Percentiles rank a stretch among this genome's conserved stretches.
phyloP scores from a whole-genome alignment of 257 asterid genomes.

The Solanum sitiens region DNA sequence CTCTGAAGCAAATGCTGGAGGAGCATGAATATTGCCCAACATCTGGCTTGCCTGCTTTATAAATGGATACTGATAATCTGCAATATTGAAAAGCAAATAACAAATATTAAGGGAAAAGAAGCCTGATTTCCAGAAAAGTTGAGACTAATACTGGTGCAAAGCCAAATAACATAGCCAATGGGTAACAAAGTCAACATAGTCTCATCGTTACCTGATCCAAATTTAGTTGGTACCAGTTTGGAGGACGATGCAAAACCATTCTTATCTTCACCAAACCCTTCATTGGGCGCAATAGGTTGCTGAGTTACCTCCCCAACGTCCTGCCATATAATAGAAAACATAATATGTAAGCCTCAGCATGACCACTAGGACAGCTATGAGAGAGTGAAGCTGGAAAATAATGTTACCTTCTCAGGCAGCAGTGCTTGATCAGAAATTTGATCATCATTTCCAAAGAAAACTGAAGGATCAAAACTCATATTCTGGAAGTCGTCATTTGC shows the following conservation, averaged over 20 bases:
- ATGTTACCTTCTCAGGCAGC: constrained; percentile 30
- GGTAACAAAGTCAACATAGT: neutral
- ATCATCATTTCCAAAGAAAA: constrained; percentile 26
- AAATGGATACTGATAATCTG: constrained; percentile 58
- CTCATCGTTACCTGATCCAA: constrained; percentile 33
- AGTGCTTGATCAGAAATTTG: constrained; percentile 18
- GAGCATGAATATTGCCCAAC: constrained; percentile 78
- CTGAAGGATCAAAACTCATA: constrained; percentile 32
- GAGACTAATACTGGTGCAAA: neutral
- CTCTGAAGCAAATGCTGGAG: constrained; percentile 88
- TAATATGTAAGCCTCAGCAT: neutral
- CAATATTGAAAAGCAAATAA: neutral
- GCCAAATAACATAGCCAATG: neutral
- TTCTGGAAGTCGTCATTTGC: constrained; percentile 30
- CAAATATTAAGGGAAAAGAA: neutral
- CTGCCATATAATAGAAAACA: constrained; percentile 19
- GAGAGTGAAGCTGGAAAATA: neutral
- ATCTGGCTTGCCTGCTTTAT: constrained; percentile 60
- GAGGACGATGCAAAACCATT: constrained; percentile 28
- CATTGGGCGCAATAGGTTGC: constrained; percentile 13
- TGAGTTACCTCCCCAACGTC: constrained; percentile 21
- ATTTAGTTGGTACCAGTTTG: constrained; percentile 23
- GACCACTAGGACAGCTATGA: neutral
- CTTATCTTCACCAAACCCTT: constrained; percentile 6
- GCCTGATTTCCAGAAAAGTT: neutral